Evolutionary conservation across 2,329 filamentous ascomycete species (phyloP), one percentile per base, ranked within the genome.

Genomic region (Diaporthe nobilis): DNA sequence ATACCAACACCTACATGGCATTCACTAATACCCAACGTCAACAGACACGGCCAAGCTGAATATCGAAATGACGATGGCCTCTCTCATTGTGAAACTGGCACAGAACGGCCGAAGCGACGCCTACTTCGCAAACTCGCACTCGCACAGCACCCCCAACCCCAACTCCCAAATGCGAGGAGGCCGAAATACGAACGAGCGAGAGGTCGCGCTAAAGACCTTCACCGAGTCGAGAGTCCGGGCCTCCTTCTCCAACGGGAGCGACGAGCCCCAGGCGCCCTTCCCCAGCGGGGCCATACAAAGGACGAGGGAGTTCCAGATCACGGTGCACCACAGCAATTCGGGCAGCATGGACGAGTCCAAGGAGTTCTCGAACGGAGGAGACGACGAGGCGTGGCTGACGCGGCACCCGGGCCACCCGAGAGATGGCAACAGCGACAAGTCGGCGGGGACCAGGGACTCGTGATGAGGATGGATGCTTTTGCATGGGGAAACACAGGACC

Each of bases 1-100:
- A 25, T 25, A 10, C 1, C 22, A 17, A 28, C 3, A 22, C 4
- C 25, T 9, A n/a, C 4, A 34, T 3, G 17, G n/a, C 47, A 28
- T 8, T 28, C 17, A 15, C 65, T 70, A 22, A 70, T 42, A 7
- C 9, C 3, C 7, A 8, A 39, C 42, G 65, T 6, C 9, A 42
- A 67, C 34, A 70, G 65, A 75, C 25, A 42, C 49, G 13, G 57
- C 57, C 17, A 75, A 77, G 57, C n/a, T 77, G 13, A 73, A 77
- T 42, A 77, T 77, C 63, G 76, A 77, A 31, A 77, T 77, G 76
- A 75, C 71, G 4, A 77, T 77, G 51, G 76, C 76, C n/a, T 58
- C 49, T 63, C 71, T 77, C 4, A 77, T 77, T 17, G 57, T 75
- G 49, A 77, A 76, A n/a, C 49, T 77, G 34, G 76, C 74, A 51